Evolutionary conservation across 2,329 filamentous ascomycete species (phyloP), one percentile per base, ranked within the genome.

Genomic region (Neonectria coccinea): DNA sequence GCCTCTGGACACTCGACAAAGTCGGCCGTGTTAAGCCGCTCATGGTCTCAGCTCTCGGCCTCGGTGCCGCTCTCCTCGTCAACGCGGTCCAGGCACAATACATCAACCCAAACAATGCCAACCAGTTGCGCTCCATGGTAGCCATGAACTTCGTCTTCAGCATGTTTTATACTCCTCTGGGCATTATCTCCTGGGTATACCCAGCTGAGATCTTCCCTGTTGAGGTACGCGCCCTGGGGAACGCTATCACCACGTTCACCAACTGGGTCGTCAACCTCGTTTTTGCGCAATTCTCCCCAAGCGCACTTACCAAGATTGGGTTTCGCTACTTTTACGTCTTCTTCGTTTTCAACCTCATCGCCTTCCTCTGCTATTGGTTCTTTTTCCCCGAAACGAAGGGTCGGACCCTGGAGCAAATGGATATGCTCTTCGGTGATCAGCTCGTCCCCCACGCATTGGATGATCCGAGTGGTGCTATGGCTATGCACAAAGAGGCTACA

Each of bases 241-340:
- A 74, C 41, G 70, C 73, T 29, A 67, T 76, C 25, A 73, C 73
- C 3, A 75, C 74, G 5, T 73, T 75, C 22, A 73, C 70, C 25
- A 76, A 77, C 62, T 77, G 75, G 74, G 59, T 65, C n/a, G 66
- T 76, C 39, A 77, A 76, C 63, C 73, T 86, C 4, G 73, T 86
- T 20, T 83, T 86, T 62, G 80, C 81, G 7, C 83, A 85, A 61
- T 84, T 84, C 65, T 81, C 80, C 3, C 84, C 84, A 0, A 76
- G 78, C 27, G 83, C 82, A 0, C 74, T 84, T 4, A 76, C 75
- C 0, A 72, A 67, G 1, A 74, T 85, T 18, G 80, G 79, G 0
- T 86, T 84, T 66, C 73, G 76, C 20, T 87, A 85, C 70, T 86
- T 75, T 48, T 75, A 75, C 50, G 70, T 75, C 25, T 75, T 75